phyloP scores from a whole-genome alignment of 2,329 filamentous ascomycete species.

The Ophiocordyceps camponoti-saundersi region DNA sequence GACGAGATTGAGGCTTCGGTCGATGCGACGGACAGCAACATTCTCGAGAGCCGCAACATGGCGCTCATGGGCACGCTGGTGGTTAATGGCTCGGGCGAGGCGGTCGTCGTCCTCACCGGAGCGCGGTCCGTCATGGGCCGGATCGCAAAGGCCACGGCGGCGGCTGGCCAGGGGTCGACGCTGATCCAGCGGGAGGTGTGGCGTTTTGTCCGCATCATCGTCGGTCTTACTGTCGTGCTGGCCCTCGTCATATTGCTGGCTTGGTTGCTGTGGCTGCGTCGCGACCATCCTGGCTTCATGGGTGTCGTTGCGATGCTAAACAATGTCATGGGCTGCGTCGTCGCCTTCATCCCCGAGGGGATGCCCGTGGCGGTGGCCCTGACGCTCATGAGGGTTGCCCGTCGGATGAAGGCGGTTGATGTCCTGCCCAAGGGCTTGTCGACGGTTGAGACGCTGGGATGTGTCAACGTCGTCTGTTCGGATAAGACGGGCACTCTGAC shows the following conservation, averaged over 20 bases:
- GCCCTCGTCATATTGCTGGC: conserved; percentile 25
- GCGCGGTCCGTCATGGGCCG: conserved; percentile 22
- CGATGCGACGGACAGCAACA: conserved; percentile 21
- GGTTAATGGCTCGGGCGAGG: conserved; percentile 21
- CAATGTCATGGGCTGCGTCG: conserved; percentile 26
- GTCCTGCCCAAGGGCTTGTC: conserved; percentile 23
- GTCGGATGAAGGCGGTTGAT: conserved; percentile 23
- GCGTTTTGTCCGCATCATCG: conserved; percentile 25
- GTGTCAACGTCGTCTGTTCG: conserved; percentile 25
- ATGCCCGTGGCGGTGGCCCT: conserved; percentile 21
- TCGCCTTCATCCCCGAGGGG: conserved; percentile 22
- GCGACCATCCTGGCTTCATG: conserved; percentile 19
- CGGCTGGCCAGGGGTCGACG: conserved; percentile 19
- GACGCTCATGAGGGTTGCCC: conserved; percentile 24
- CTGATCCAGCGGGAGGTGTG: conserved; percentile 24
- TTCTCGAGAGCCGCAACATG: conserved; percentile 25
- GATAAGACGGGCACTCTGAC: conserved; percentile 26
- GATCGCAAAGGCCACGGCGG: conserved; percentile 19
- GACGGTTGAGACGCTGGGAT: conserved; percentile 24
- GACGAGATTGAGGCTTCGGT: conserved; percentile 22
- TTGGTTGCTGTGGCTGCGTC: conserved; percentile 23
- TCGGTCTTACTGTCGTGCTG: conserved; percentile 18
- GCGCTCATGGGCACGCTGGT: conserved; percentile 25
- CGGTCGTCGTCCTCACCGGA: conserved; percentile 23
- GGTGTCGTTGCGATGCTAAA: conserved; percentile 25